Evolutionary conservation across 352 stramenopile species (phyloP).

Genomic region (Pythium guiyangense): DNA sequence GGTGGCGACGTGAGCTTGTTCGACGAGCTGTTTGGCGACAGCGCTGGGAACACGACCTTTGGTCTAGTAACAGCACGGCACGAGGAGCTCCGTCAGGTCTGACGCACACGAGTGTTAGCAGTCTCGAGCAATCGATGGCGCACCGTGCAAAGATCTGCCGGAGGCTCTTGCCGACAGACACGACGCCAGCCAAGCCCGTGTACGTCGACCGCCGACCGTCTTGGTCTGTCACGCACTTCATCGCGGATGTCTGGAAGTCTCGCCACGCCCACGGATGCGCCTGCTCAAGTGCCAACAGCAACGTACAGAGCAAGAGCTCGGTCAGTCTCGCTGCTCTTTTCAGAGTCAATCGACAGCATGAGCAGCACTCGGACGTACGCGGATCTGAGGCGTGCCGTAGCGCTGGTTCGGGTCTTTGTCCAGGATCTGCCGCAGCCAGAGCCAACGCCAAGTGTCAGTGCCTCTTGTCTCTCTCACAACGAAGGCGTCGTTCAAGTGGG

Average conservation of each 20-base stretch:
- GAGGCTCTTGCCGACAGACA: slow-evolving; percentile 54
- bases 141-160: slow-evolving; percentile 49
- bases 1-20: not conserved
- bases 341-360: not conserved
- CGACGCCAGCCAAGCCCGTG: slow-evolving; percentile 36
- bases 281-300: slow-evolving; percentile 12
- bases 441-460: too few relatives aligned
- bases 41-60: slow-evolving; percentile 16
- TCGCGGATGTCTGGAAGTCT: slow-evolving; percentile 63
- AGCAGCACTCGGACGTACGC: slow-evolving; percentile 27
- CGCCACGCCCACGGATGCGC: slow-evolving; percentile 67
- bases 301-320: not conserved
- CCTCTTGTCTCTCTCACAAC: too few relatives aligned
- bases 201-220: slow-evolving; percentile 38
- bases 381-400: slow-evolving; percentile 62
- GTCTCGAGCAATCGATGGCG: not conserved
- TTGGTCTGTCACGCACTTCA: slow-evolving; percentile 64
- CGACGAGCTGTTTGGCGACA: not conserved
- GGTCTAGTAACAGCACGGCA: not conserved
- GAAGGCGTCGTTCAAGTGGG: not conserved
- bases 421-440: slow-evolving; percentile 39
- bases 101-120: not conserved
- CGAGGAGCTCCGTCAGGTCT: not conserved
- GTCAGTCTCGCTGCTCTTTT: not conserved
- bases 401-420: slow-evolving; percentile 64